A percentile compares a stretch with the other conserved stretches of the same genome.
Conservation (phyloP, 306 rosid species). For the Gastrolobium villosum region DNA sequence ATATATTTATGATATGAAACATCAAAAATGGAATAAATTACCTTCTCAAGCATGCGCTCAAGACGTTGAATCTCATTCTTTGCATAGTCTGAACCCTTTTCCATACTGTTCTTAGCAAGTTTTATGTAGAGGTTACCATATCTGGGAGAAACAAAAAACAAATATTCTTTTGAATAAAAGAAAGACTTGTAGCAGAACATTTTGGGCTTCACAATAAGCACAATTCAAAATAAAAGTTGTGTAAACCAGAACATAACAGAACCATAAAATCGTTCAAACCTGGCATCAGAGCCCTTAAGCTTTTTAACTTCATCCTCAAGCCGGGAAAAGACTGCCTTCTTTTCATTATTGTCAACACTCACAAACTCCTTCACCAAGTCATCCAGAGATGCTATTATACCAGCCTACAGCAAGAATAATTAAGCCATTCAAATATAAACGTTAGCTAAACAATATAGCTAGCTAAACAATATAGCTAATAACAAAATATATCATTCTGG, state of each 20-base stretch:
- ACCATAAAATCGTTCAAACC: conserved; percentile 54
- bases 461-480: too few species aligned
- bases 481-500: not conserved
- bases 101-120: conserved; percentile 73
- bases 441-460: too few species aligned
- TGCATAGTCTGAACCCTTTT: conserved; percentile 79
- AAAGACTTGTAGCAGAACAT: conserved; percentile 17
- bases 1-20: conserved; percentile 5
- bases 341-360: conserved; percentile 66
- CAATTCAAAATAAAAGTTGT: not conserved
- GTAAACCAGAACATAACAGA: conserved; percentile 36
- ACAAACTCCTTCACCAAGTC: conserved; percentile 80
- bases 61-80: conserved; percentile 82
- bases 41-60: conserved; percentile 85
- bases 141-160: conserved; percentile 51
- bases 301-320: conserved; percentile 81
- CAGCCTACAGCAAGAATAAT: conserved; percentile 71
- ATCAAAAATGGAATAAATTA: conserved; percentile 16
- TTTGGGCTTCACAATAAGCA: conserved; percentile 18
- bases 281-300: conserved; percentile 76
- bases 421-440: not conserved
- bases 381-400: conserved; percentile 62
- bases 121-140: conserved; percentile 78
- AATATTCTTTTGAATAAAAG: not conserved
- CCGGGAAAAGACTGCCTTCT: conserved; percentile 62